These are phyloP conservation scores for Ascochyta rabiei DNA, from an alignment of 2,329 filamentous ascomycete species.

Conservation along the genomic window DNA sequence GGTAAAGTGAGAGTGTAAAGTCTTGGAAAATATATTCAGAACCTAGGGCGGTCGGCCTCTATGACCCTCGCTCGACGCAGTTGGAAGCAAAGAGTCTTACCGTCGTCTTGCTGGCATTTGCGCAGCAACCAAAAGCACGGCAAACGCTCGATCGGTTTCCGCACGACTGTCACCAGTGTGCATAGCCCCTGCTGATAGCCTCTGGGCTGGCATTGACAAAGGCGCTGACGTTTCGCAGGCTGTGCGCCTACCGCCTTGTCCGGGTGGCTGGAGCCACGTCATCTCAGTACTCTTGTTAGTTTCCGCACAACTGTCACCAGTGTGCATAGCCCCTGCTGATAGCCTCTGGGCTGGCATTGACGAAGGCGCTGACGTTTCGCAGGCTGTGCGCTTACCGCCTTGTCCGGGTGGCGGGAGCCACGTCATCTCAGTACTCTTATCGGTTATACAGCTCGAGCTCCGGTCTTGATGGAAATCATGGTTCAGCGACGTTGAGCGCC, in stretches of 20 bases:
- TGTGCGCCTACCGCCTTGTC: too few species aligned
- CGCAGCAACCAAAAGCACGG: background rate
- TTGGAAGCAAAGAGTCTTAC: slow-evolving; percentile 1
- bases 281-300: too few species aligned
- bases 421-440: slow-evolving; percentile 1
- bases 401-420: background rate
- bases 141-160: slow-evolving; percentile 2
- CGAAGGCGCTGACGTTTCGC: background rate
- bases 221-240: too few species aligned
- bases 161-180: background rate
- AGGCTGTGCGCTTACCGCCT: too few species aligned
- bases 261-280: too few species aligned
- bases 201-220: background rate
- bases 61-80: too few species aligned
- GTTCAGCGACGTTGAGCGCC: background rate
- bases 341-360: slow-evolving; percentile 2
- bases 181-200: background rate
- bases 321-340: background rate
- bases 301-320: background rate
- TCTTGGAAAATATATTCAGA: too few species aligned
- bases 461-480: background rate
- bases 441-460: too few species aligned
- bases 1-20: too few species aligned
- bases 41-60: too few species aligned
- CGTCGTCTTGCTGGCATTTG: background rate